Percentiles rank a stretch among this genome's conserved stretches.
Conservation (phyloP, 768 basidiomycete genomes). For the Termitomyces sp. region DNA sequence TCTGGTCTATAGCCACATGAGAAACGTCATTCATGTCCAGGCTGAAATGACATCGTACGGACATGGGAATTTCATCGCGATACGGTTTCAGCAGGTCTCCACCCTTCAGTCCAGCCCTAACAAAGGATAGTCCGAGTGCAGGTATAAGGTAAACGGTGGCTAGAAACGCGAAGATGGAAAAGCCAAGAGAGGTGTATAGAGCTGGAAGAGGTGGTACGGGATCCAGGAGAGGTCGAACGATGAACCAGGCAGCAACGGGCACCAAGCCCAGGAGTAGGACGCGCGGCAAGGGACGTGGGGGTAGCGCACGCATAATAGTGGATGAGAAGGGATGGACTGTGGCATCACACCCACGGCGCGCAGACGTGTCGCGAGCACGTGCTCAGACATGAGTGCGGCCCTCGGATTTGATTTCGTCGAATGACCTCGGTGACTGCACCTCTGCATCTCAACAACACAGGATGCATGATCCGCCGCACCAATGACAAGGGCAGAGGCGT, state of each 20-base stretch:
- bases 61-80: slow-evolving; percentile 54
- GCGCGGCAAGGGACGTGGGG: slow-evolving; percentile 46
- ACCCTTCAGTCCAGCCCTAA: slow-evolving; percentile 79
- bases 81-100: slow-evolving; percentile 84
- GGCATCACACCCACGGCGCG: background rate
- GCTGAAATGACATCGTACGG: slow-evolving; percentile 20
- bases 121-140: slow-evolving; percentile 74
- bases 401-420: slow-evolving; percentile 5
- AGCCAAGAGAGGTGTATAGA: slow-evolving; percentile 75
- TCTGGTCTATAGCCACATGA: slow-evolving; percentile 68
- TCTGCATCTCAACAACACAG: slow-evolving; percentile 39
- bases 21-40: background rate
- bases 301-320: slow-evolving; percentile 18
- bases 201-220: slow-evolving; percentile 67
- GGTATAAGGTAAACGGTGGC: slow-evolving; percentile 77
- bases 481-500: slow-evolving; percentile 57
- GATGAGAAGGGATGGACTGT: background rate
- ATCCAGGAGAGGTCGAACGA: slow-evolving; percentile 65
- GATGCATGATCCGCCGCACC: slow-evolving; percentile 40
- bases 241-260: slow-evolving; percentile 70
- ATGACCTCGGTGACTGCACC: slow-evolving; percentile 14
- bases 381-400: slow-evolving; percentile 12
- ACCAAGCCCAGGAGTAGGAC: slow-evolving; percentile 53
- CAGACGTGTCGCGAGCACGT: slow-evolving; percentile 14
- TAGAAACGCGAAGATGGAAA: slow-evolving; percentile 79